These are phyloP conservation scores for Chloranthus sessilifolius DNA, from an alignment of 164 flowering plant genomes.

Conservation along the genomic window DNA sequence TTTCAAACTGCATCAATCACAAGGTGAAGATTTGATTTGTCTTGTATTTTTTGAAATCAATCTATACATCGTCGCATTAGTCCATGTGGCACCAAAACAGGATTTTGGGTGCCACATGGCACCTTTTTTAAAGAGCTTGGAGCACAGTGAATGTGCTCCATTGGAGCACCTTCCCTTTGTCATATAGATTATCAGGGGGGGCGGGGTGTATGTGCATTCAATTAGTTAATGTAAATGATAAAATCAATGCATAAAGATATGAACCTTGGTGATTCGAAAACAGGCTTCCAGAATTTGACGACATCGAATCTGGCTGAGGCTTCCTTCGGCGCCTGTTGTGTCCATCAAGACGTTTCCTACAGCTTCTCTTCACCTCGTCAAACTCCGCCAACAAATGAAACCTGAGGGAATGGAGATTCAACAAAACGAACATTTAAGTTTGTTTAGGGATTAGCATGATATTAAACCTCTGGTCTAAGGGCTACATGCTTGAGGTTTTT, in stretches of 20 bases:
- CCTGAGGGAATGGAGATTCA: constrained; percentile 24
- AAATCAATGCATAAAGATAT: background rate
- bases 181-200: background rate
- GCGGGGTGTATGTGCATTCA: no score
- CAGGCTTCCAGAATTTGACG: constrained; percentile 36
- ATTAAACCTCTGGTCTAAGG: no score
- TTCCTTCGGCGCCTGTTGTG: constrained; percentile 76
- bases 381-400: constrained; percentile 72
- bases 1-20: background rate
- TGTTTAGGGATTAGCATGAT: no score
- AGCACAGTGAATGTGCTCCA: background rate
- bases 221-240: background rate
- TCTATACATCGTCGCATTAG: background rate
- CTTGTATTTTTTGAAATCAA: background rate
- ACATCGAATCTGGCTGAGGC: constrained; percentile 59
- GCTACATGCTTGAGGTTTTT: background rate
- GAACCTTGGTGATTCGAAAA: constrained; percentile 52
- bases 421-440: no score
- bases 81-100: no score
- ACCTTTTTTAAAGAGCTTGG: no score
- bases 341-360: constrained; percentile 81
- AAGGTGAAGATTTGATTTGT: no score
- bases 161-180: background rate
- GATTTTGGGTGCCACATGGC: no score
- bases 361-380: constrained; percentile 77